Evolutionary conservation across 768 basidiomycete species (phyloP).

Genomic region (Agaricus subrufescens): DNA sequence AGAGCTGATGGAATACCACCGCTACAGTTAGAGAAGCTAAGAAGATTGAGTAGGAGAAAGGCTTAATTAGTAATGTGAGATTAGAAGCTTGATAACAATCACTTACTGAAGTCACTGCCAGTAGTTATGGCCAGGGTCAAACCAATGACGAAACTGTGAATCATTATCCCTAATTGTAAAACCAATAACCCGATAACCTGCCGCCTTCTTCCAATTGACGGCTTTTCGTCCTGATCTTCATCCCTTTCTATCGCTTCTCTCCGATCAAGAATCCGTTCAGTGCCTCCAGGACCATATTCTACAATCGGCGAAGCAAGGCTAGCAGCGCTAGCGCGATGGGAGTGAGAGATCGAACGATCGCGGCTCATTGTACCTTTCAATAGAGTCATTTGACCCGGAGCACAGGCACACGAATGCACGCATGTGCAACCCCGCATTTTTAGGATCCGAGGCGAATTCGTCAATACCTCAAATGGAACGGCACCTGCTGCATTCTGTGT

Average conservation of each 20-base stretch:
- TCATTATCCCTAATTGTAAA: constrained; percentile 81
- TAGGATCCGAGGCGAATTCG: constrained; percentile 25
- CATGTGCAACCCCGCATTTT: constrained; percentile 15
- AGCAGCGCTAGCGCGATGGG: neutral
- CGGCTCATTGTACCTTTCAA: neutral
- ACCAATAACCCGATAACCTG: constrained; percentile 80
- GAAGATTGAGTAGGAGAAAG: neutral
- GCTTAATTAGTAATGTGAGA: neutral
- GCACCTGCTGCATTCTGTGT: constrained; percentile 8
- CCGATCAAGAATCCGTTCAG: neutral
- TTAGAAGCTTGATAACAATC: neutral
- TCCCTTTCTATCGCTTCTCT: constrained; percentile 12
- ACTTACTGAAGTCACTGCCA: constrained; percentile 68
- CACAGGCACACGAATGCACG: constrained; percentile 1
- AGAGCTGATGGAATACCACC: constrained; percentile 78
- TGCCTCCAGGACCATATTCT: neutral
- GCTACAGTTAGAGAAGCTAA: constrained; percentile 70
- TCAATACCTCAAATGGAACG: constrained; percentile 22
- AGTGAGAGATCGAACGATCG: neutral
- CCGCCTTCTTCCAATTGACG: constrained; percentile 45
- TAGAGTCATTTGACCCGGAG: neutral
- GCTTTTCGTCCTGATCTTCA: constrained; percentile 17
- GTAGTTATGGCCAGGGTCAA: constrained; percentile 68
- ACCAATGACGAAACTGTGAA: constrained; percentile 79
- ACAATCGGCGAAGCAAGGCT: neutral